Conservation (phyloP, 176 grass and related monocot species). For the Pontederia crassipes region DNA sequence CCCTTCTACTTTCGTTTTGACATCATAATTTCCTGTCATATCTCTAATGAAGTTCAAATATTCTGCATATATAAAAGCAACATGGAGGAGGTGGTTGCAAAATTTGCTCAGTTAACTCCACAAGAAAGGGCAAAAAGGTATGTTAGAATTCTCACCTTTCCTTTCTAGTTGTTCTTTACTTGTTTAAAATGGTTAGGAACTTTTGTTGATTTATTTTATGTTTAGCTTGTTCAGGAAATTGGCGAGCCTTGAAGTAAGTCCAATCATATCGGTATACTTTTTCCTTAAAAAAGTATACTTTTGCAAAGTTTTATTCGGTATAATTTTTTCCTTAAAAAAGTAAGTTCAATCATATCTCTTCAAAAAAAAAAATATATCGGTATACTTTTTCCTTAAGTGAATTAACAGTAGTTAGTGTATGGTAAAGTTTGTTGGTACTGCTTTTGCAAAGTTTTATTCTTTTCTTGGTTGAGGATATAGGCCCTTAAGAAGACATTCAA, state of each 20-base stretch:
- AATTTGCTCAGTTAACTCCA: conserved; percentile 51
- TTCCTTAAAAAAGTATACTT: too few species aligned
- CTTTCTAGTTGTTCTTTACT: not conserved
- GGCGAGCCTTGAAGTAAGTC: conserved; percentile 65
- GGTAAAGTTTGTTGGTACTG: not conserved
- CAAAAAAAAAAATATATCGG: too few species aligned
- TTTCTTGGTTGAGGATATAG: conserved; percentile 24
- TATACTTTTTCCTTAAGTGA: too few species aligned
- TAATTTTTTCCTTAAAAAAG: conserved; percentile 3
- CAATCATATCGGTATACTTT: not conserved
- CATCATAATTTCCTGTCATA: too few species aligned
- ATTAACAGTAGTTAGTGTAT: not conserved
- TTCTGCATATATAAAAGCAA: conserved; percentile 23
- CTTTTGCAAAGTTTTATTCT: not conserved
- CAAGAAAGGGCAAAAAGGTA: conserved; percentile 82
- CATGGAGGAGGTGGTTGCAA: conserved; percentile 47
- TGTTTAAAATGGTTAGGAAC: not conserved
- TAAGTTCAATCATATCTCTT: conserved; percentile 22
- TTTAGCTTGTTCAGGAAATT: conserved; percentile 38
- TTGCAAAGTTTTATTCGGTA: too few species aligned
- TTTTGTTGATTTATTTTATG: not conserved
- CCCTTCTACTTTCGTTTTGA: too few species aligned
- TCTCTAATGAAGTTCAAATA: too few species aligned
- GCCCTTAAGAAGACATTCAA: conserved; percentile 78
- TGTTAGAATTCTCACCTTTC: not conserved